phyloP scores from a whole-genome alignment of 2,329 filamentous ascomycete species.

The Rachicladosporium sp. region DNA sequence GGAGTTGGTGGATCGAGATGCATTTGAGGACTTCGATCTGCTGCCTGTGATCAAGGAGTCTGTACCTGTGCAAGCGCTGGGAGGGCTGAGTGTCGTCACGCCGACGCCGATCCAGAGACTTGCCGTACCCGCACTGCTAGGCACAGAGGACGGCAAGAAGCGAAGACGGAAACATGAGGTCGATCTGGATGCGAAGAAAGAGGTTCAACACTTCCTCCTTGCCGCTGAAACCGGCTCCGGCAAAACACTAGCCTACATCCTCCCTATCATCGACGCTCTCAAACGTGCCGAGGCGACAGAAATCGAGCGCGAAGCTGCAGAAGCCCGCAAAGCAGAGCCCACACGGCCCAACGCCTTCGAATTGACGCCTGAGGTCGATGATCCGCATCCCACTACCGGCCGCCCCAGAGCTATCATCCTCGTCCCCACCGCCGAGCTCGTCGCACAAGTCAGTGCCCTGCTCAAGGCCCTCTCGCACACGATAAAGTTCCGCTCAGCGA shows the following conservation, averaged over 20 bases:
- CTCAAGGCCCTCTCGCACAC: slow-evolving; percentile 74
- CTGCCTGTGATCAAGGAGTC: slow-evolving; percentile 60
- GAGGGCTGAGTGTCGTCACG: slow-evolving; percentile 58
- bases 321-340: slow-evolving; percentile 18
- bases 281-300: slow-evolving; percentile 56
- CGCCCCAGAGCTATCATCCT: slow-evolving; percentile 75
- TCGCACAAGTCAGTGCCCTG: slow-evolving; percentile 70
- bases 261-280: slow-evolving; percentile 73
- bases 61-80: slow-evolving; percentile 60
- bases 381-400: slow-evolving; percentile 60
- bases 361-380: slow-evolving; percentile 39
- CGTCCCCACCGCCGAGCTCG: slow-evolving; percentile 84
- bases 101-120: slow-evolving; percentile 85
- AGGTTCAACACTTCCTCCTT: slow-evolving; percentile 58
- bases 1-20: slow-evolving; percentile 52
- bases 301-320: slow-evolving; percentile 30
- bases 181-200: slow-evolving; percentile 15
- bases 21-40: slow-evolving; percentile 71
- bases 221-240: slow-evolving; percentile 95
- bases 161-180: slow-evolving; percentile 18
- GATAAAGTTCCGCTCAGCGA: slow-evolving; percentile 73
- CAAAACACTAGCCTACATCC: slow-evolving; percentile 85
- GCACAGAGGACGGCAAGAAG: slow-evolving; percentile 35
- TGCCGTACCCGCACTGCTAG: slow-evolving; percentile 71
- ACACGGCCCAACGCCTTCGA: too few relatives aligned